These are phyloP conservation scores for Bisporella sp. DNA, from an alignment of 2,329 filamentous ascomycete genomes.

Conservation along the genomic window DNA sequence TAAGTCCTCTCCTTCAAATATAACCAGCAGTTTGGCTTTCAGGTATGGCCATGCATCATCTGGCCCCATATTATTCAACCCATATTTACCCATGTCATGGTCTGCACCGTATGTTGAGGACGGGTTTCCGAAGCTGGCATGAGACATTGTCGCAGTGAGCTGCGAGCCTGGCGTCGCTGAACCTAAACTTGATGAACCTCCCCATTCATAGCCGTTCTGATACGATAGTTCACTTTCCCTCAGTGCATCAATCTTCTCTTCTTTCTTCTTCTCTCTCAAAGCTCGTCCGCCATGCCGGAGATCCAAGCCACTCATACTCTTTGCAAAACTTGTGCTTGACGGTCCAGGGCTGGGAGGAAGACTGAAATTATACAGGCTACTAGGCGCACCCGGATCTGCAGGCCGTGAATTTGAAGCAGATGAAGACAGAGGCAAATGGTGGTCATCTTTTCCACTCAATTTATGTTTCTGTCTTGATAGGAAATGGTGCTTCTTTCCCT, in stretches of 20 bases:
- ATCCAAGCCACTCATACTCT: constrained; percentile 75
- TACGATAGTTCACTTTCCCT: constrained; percentile 27
- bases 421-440: constrained; percentile 65
- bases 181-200: constrained; percentile 45
- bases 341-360: constrained; percentile 65
- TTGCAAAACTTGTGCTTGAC: constrained; percentile 61
- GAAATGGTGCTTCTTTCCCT: constrained; percentile 73
- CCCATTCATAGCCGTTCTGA: constrained; percentile 35
- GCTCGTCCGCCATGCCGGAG: constrained; percentile 70
- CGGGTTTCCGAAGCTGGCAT: constrained; percentile 17
- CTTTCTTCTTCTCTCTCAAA: constrained; percentile 73
- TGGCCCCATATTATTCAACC: constrained; percentile 61
- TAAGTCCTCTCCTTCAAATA: constrained; percentile 77
- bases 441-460: constrained; percentile 64
- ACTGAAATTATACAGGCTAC: constrained; percentile 73
- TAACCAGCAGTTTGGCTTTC: constrained; percentile 66
- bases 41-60: constrained; percentile 81
- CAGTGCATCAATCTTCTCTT: constrained; percentile 45
- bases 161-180: constrained; percentile 35
- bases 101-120: constrained; percentile 41
- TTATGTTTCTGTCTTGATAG: constrained; percentile 75
- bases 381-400: constrained; percentile 67
- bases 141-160: constrained; percentile 9
- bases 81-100: constrained; percentile 50
- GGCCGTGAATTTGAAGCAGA: constrained; percentile 71